Conservation (phyloP, 805 yeast genomes). For the Dipodascus albidus region DNA sequence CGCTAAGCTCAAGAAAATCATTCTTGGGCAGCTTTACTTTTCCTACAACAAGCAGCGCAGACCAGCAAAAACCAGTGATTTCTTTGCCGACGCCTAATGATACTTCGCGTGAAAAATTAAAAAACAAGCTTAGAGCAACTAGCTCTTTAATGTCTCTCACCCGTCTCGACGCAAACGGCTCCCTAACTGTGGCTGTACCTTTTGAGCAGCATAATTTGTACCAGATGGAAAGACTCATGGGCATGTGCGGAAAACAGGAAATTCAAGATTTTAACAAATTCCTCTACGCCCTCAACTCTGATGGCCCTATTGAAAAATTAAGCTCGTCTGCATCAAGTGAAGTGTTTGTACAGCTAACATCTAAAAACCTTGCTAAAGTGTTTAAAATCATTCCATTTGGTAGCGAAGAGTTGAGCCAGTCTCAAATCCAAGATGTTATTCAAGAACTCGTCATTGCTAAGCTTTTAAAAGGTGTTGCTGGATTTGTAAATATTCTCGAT, state of each 20-base stretch:
- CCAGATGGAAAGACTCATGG: slow-evolving; percentile 26
- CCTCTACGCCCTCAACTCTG: slow-evolving; percentile 13
- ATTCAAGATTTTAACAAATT: slow-evolving; percentile 26
- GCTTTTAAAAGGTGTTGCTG: slow-evolving; percentile 29
- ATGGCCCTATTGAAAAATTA: slow-evolving; percentile 25
- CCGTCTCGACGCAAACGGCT: slow-evolving; percentile 9
- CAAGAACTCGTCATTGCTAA: slow-evolving; percentile 37
- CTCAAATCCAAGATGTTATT: slow-evolving; percentile 31
- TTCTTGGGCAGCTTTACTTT: slow-evolving; percentile 3
- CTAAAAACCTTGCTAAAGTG: slow-evolving; percentile 21
- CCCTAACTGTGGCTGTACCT: slow-evolving; percentile 24
- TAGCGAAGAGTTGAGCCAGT: slow-evolving; percentile 30
- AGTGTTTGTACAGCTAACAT: slow-evolving; percentile 23
- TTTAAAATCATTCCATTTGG: slow-evolving; percentile 46
- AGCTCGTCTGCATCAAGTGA: slow-evolving; percentile 39
- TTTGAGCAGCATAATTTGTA: slow-evolving; percentile 25
- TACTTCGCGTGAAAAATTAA: slow-evolving; percentile 42
- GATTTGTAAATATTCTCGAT: slow-evolving; percentile 34
- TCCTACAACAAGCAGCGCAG: slow-evolving; percentile 3
- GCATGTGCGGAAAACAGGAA: slow-evolving; percentile 26
- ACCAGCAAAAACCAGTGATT: slow-evolving; percentile 31
- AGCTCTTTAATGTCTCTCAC: slow-evolving; percentile 35
- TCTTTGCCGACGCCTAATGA: slow-evolving; percentile 51
- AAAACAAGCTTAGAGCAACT: slow-evolving; percentile 40
- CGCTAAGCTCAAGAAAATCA: neutral